Evolutionary conservation across 495 filamentous ascomycete genomes (phyloP).

Genomic region (Penicillium silybi): DNA sequence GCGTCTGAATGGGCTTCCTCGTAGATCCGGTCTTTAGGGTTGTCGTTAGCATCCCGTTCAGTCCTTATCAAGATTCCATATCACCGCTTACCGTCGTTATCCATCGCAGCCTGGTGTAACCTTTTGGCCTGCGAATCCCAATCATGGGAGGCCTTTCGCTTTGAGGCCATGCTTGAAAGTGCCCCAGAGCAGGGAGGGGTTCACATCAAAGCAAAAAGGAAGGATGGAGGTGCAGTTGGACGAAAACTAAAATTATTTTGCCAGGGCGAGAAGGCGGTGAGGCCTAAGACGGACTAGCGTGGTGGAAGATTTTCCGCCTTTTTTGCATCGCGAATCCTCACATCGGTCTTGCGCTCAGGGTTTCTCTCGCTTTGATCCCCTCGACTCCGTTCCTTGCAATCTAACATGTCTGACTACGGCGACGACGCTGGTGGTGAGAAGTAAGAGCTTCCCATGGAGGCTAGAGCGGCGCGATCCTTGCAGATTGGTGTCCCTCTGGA

Average conservation of each 20-base stretch:
- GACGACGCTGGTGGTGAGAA: constrained; percentile 61
- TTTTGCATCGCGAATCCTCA: constrained; percentile 25
- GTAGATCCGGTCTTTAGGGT: constrained; percentile 36
- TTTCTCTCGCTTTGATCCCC: constrained; percentile 24
- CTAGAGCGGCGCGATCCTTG: constrained; percentile 3
- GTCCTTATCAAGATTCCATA: neutral
- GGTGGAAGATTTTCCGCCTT: constrained; percentile 40
- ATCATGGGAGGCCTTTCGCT: constrained; percentile 29
- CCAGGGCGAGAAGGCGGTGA: constrained; percentile 33
- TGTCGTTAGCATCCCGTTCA: constrained; percentile 1
- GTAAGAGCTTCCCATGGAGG: constrained; percentile 23
- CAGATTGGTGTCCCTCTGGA: constrained; percentile 2
- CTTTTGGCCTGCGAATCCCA: constrained; percentile 25
- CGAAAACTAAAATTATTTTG: constrained; percentile 33
- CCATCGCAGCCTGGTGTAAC: constrained; percentile 21
- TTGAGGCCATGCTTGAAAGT: constrained; percentile 19
- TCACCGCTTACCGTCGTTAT: constrained; percentile 28
- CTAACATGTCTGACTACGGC: constrained; percentile 82
- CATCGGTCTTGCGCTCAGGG: constrained; percentile 8
- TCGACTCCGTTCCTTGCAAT: constrained; percentile 3
- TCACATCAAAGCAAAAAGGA: neutral
- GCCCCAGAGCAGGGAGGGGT: neutral
- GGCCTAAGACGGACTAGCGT: constrained; percentile 30
- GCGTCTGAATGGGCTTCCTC: constrained; percentile 38
- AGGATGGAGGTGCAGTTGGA: neutral